A percentile compares a stretch with the other conserved stretches of the same genome.
These are phyloP conservation scores for Boehmeria nivea DNA, from an alignment of 306 rosid genomes.

Conservation along the genomic window DNA sequence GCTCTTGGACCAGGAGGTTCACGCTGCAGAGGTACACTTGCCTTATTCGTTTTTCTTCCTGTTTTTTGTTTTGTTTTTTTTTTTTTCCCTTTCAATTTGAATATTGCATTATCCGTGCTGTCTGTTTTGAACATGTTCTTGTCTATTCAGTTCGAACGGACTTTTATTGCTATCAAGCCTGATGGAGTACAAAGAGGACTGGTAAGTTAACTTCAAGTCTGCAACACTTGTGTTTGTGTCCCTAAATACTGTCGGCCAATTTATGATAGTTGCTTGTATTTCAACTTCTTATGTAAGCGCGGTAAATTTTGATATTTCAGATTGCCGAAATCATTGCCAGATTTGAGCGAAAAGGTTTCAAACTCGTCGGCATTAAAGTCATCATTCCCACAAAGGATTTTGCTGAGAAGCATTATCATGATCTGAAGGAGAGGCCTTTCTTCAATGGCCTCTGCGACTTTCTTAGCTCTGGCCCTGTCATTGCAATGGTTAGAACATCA, in stretches of 20 bases:
- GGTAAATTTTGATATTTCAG: slow-evolving; percentile 27
- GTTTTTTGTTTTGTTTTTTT: background rate
- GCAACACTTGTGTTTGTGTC: background rate
- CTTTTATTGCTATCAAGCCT: slow-evolving; percentile 96
- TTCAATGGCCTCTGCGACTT: slow-evolving; percentile 81
- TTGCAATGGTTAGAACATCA: slow-evolving; percentile 82
- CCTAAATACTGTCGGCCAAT: background rate
- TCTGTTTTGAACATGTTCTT: slow-evolving; percentile 9
- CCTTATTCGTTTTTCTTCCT: slow-evolving; percentile 1
- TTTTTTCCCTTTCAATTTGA: slow-evolving; percentile 1
- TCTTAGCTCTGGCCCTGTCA: slow-evolving; percentile 92
- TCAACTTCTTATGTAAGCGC: slow-evolving; percentile 10
- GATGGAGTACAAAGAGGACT: slow-evolving; percentile 96
- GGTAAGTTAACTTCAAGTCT: slow-evolving; percentile 32
- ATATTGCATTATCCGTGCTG: background rate
- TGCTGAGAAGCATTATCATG: slow-evolving; percentile 88
- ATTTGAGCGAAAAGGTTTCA: slow-evolving; percentile 82
- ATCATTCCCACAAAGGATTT: slow-evolving; percentile 74
- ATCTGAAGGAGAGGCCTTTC: slow-evolving; percentile 84
- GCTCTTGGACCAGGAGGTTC: slow-evolving; percentile 88
- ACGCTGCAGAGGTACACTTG: slow-evolving; percentile 77
- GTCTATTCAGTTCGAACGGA: slow-evolving; percentile 61
- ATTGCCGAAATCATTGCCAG: slow-evolving; percentile 88
- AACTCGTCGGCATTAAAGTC: slow-evolving; percentile 86
- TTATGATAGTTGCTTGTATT: background rate